Evolutionary conservation across 2,329 filamentous ascomycete genomes (phyloP), one percentile per base, ranked within the genome.

Genomic region (Verticillium nubilum): DNA sequence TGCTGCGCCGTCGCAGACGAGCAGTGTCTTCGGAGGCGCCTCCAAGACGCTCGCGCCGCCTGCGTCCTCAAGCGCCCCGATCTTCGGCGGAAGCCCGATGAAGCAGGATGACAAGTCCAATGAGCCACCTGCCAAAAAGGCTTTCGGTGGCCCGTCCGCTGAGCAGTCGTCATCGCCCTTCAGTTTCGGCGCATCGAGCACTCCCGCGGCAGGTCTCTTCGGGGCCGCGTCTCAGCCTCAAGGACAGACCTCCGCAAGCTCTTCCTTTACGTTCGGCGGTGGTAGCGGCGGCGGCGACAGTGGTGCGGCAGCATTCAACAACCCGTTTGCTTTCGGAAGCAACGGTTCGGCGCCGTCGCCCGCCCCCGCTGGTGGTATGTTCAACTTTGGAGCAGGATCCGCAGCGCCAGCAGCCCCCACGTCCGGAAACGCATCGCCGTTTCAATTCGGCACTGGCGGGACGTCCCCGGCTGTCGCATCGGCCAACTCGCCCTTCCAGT

Each of bases 51-150:
- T 73, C 28, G 73, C 72, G 60, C 74, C 75, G 28, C 69, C 72
- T 52, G 65, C 69, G 6, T 57, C 67, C 37, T 56, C 68, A 23
- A 57, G 66, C 5, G 65, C 60, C 58, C 66, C 71, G 23, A 59
- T 74, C 61, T 80, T 81, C 64, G 73, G 70, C 55, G 74, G 74
- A 31, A 77, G 75, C 57, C 74, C 73, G 17, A 75, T 80, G 67
- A 78, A 79, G 62, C 74, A 80, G 60, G 74, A 78, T 57, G 52
- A 58, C 35, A 31, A 63, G 58, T 52, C 58, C 54, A 58, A 65
- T 31, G 62, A 62, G 10, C 66, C 70, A 35, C 64, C 77, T 3
- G 69, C 77, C 58, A 75, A 71, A 60, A 78, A 73, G 58, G 65
- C 75, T 0, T 80, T 80, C 61, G 70, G 69, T 15, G 63, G 58